phyloP scores from a whole-genome alignment of 495 filamentous ascomycete species.

The Penicillium desertorum region DNA sequence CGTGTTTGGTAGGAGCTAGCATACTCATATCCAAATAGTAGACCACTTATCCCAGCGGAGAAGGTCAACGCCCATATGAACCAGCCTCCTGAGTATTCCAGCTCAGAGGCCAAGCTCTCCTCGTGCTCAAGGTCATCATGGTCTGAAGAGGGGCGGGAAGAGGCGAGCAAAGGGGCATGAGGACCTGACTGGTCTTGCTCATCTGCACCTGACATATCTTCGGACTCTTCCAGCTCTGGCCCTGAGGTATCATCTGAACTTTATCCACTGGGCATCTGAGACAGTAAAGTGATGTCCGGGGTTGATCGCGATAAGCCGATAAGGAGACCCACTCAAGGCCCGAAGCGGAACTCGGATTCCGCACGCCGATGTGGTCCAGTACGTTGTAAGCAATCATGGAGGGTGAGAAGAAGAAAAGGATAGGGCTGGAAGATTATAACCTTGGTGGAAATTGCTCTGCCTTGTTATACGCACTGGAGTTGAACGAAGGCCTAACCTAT shows the following conservation, averaged over 20 bases:
- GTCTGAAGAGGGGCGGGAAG: conserved; percentile 15
- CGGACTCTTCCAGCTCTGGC: conserved; percentile 9
- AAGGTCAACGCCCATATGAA: conserved; percentile 76
- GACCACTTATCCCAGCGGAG: conserved; percentile 78
- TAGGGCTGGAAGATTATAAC: background rate
- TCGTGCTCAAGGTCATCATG: conserved; percentile 16
- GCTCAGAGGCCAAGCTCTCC: conserved; percentile 16
- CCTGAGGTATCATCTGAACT: conserved; percentile 12
- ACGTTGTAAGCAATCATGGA: background rate
- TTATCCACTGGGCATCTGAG: background rate
- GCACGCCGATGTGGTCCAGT: background rate
- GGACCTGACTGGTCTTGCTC: conserved; percentile 26
- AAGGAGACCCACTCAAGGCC: conserved; percentile 2
- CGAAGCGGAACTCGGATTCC: conserved; percentile 7
- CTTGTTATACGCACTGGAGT: background rate
- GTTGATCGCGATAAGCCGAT: conserved; percentile 22
- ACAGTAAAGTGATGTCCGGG: conserved; percentile 12
- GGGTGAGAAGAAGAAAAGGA: background rate
- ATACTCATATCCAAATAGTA: conserved; percentile 84
- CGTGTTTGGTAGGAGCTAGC: conserved; percentile 10
- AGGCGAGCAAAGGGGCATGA: conserved; percentile 35
- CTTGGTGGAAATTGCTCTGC: background rate
- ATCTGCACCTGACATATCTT: conserved; percentile 29
- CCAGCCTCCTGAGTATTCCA: conserved; percentile 31
- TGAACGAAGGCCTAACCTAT: background rate